Percentiles rank a stretch among this genome's conserved stretches.
Evolutionary conservation across 306 rosid genomes (phyloP).

Genomic region (Castanospermum australe): DNA sequence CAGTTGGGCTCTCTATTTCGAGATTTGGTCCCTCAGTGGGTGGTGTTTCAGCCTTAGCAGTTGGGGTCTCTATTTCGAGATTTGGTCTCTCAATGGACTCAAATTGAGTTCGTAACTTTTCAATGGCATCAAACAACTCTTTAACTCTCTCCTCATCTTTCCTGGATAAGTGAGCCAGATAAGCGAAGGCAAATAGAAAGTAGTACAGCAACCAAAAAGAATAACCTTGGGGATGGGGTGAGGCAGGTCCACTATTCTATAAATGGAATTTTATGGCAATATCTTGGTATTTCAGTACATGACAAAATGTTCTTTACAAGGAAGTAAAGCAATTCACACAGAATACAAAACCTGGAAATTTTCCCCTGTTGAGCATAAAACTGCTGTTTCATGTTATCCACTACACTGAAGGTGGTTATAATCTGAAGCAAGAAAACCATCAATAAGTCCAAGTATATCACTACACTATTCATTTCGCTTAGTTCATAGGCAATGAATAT

Average conservation of each 20-base stretch:
- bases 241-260: background rate
- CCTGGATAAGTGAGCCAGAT: constrained; percentile 50
- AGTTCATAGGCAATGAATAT: constrained; percentile 13
- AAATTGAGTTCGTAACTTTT: constrained; percentile 60
- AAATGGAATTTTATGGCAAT: background rate
- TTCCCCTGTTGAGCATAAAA: constrained; percentile 66
- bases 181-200: background rate
- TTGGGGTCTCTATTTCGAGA: constrained; percentile 72
- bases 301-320: background rate
- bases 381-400: constrained; percentile 92
- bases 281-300: background rate
- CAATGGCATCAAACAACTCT: constrained; percentile 74
- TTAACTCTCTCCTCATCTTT: constrained; percentile 71
- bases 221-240: too few relatives aligned
- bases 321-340: constrained; percentile 10
- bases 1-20: constrained; percentile 70
- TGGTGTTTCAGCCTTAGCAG: constrained; percentile 49
- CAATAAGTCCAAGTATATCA: background rate
- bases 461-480: background rate
- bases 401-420: constrained; percentile 91
- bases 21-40: constrained; percentile 55
- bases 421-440: constrained; percentile 60
- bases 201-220: background rate
- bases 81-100: constrained; percentile 87
- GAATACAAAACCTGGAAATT: constrained; percentile 57